Evolutionary conservation across 441 rosid species (phyloP).

Genomic region (Populus tomentosa): DNA sequence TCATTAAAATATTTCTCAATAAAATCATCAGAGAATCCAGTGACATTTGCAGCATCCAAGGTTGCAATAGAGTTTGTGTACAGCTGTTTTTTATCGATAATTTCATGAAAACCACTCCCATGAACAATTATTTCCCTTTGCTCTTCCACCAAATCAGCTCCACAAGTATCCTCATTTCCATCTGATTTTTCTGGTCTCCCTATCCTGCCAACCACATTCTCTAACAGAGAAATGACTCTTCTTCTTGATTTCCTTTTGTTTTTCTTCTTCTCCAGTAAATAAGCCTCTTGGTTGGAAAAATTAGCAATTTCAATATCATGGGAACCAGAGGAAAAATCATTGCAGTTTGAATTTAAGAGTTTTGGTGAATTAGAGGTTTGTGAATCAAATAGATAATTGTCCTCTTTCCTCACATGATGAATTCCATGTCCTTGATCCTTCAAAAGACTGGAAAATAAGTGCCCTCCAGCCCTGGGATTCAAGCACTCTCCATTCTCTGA

Average conservation of each 20-base stretch:
- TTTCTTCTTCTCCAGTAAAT: slow-evolving; percentile 37
- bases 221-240: slow-evolving; percentile 51
- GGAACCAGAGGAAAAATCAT: slow-evolving; percentile 28
- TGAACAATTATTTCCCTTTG: slow-evolving; percentile 9
- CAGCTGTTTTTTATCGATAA: slow-evolving; percentile 22
- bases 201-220: slow-evolving; percentile 20
- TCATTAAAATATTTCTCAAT: slow-evolving; percentile 55
- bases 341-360: slow-evolving; percentile 17
- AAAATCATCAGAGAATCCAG: slow-evolving; percentile 38
- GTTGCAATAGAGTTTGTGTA: slow-evolving; percentile 3
- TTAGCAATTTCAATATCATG: slow-evolving; percentile 35
- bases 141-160: slow-evolving; percentile 23
- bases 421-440: slow-evolving; percentile 22
- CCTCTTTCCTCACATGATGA: slow-evolving; percentile 30
- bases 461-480: slow-evolving; percentile 19
- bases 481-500: slow-evolving; percentile 25
- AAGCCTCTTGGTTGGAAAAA: slow-evolving; percentile 36
- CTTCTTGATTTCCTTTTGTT: slow-evolving; percentile 49
- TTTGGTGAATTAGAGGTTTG: slow-evolving; percentile 26
- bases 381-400: slow-evolving; percentile 25
- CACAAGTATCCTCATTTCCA: slow-evolving; percentile 19
- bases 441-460: slow-evolving; percentile 12
- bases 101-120: slow-evolving; percentile 15
- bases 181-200: slow-evolving; percentile 25
- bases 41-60: slow-evolving; percentile 19